Evolutionary conservation across 805 yeast species (phyloP).

Genomic region (Candida awuae): DNA sequence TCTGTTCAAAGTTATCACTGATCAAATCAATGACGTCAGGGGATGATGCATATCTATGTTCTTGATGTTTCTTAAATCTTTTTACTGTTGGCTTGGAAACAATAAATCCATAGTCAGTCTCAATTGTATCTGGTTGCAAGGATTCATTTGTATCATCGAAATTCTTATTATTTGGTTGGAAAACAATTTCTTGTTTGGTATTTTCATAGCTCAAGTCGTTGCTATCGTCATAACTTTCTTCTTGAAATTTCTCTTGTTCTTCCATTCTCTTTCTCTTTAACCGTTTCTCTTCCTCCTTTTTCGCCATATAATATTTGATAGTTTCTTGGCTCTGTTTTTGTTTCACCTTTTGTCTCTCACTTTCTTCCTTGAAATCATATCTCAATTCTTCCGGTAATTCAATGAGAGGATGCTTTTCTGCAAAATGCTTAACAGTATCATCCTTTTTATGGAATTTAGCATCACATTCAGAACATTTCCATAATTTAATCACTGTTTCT

Average conservation of each 20-base stretch:
- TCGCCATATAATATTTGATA: not conserved
- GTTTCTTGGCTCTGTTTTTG: not conserved
- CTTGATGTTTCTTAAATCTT: slow-evolving; percentile 36
- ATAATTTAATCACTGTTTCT: slow-evolving; percentile 40
- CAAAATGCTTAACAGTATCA: slow-evolving; percentile 51
- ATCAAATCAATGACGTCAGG: slow-evolving; percentile 26
- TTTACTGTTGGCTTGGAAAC: slow-evolving; percentile 12
- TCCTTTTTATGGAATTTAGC: slow-evolving; percentile 46
- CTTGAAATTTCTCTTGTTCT: not conserved
- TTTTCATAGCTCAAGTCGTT: too few relatives aligned
- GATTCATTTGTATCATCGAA: not conserved
- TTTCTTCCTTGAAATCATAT: slow-evolving; percentile 6
- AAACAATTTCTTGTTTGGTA: too few relatives aligned
- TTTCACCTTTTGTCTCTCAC: not conserved
- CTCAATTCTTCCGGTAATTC: slow-evolving; percentile 14
- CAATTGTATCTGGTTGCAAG: not conserved
- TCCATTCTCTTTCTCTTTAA: not conserved
- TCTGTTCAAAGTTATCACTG: slow-evolving; percentile 30
- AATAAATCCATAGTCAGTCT: slow-evolving; percentile 6
- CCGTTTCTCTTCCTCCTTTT: slow-evolving; percentile 5
- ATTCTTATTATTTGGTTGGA: not conserved
- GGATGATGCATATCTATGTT: slow-evolving; percentile 28
- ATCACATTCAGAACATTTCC: slow-evolving; percentile 58
- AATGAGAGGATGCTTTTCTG: slow-evolving; percentile 30
- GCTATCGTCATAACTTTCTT: too few relatives aligned